Conservation (phyloP, 2,329 filamentous ascomycete species). For the Colletotrichum kahawae region DNA sequence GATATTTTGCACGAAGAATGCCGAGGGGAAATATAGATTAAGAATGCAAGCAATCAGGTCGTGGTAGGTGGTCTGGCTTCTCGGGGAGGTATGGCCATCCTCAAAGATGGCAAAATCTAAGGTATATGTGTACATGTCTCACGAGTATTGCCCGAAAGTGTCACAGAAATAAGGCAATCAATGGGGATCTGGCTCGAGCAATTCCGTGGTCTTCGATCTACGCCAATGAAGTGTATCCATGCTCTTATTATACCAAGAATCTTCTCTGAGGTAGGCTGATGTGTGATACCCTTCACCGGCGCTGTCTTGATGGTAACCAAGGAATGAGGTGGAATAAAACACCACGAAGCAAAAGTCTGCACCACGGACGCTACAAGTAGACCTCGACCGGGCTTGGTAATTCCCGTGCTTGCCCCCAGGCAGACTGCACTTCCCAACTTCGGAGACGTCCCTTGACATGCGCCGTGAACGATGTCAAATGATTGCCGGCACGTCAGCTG, state of each 20-base stretch:
- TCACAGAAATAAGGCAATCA: too few species aligned
- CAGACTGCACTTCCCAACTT: neutral
- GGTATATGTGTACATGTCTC: too few species aligned
- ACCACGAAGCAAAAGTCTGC: neutral
- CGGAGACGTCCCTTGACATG: too few species aligned
- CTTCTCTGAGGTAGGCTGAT: too few species aligned
- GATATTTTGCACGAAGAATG: neutral
- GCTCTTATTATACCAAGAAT: neutral
- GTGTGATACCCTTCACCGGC: too few species aligned
- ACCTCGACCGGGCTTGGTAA: neutral
- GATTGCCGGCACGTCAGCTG: neutral
- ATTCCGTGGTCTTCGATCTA: neutral
- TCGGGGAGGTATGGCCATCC: too few species aligned
- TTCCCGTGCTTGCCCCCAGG: neutral
- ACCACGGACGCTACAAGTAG: neutral
- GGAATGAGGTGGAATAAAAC: neutral
- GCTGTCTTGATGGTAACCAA: neutral
- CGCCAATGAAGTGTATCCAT: neutral
- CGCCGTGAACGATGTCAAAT: neutral
- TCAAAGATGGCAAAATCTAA: too few species aligned
- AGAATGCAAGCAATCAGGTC: fast-evolving
- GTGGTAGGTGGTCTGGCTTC: too few species aligned
- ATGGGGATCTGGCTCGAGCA: too few species aligned
- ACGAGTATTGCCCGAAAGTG: too few species aligned
- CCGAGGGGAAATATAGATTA: neutral